These are phyloP conservation scores for Aspergillus udagawae DNA, from an alignment of 2,329 filamentous ascomycete species.

Conservation along the genomic window DNA sequence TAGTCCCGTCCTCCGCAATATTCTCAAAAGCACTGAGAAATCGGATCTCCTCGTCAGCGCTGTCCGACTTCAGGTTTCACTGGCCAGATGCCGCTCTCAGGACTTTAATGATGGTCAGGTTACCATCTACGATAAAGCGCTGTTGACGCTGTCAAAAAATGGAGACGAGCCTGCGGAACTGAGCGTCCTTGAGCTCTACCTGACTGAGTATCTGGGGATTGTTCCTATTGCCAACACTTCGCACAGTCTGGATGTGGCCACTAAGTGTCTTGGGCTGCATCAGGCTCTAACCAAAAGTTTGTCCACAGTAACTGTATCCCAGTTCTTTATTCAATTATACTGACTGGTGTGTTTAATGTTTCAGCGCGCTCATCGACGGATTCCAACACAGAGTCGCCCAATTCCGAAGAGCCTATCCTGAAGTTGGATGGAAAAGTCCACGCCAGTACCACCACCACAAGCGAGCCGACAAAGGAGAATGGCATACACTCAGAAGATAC, in stretches of 20 bases:
- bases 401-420: background rate
- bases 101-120: slow-evolving; percentile 33
- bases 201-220: slow-evolving; percentile 37
- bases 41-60: slow-evolving; percentile 27
- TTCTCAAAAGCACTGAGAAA: slow-evolving; percentile 23
- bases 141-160: slow-evolving; percentile 32
- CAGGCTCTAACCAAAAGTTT: slow-evolving; percentile 22
- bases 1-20: slow-evolving; percentile 24
- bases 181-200: slow-evolving; percentile 35
- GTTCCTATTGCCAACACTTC: slow-evolving; percentile 12
- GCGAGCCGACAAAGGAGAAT: background rate
- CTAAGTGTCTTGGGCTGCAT: slow-evolving; percentile 25
- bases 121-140: slow-evolving; percentile 39
- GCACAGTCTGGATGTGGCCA: slow-evolving; percentile 22
- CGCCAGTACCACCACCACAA: background rate
- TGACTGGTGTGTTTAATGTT: background rate
- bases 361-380: background rate
- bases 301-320: background rate
- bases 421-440: background rate
- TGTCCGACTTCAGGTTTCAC: slow-evolving; percentile 31
- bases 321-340: background rate
- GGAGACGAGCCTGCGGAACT: slow-evolving; percentile 26
- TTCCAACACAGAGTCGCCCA: background rate
- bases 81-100: slow-evolving; percentile 35
- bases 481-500: background rate